phyloP scores from a whole-genome alignment of 2,329 filamentous ascomycete species.

The Hymenoscyphus albidus region DNA sequence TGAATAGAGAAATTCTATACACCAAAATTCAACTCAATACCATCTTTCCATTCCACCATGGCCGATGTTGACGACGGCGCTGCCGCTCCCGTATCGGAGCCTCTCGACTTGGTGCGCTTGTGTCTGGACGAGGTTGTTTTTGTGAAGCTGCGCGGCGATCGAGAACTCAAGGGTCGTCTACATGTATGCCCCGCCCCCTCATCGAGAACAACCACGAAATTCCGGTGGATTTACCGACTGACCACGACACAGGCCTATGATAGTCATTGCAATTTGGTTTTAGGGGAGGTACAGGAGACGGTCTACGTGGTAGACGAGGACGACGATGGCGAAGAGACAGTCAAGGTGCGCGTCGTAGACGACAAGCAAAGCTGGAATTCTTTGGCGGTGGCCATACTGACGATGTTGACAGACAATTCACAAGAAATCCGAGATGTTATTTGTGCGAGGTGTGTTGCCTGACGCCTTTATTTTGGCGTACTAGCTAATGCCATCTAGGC shows the following conservation, averaged over 20 bases:
- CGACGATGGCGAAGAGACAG: constrained; percentile 71
- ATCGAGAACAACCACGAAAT: background rate
- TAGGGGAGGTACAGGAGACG: constrained; percentile 96
- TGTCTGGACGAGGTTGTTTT: constrained; percentile 95
- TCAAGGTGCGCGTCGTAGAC: constrained; percentile 56
- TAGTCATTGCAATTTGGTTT: constrained; percentile 93
- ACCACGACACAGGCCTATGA: constrained; percentile 74
- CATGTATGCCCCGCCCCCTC: constrained; percentile 61
- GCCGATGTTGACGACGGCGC: constrained; percentile 75
- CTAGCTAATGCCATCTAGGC: constrained; percentile 41
- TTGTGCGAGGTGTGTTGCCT: constrained; percentile 74
- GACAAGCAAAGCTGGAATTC: background rate
- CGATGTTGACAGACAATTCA: constrained; percentile 67
- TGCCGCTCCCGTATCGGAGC: constrained; percentile 72
- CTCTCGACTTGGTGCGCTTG: constrained; percentile 90
- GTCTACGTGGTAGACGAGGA: constrained; percentile 91
- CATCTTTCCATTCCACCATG: constrained; percentile 51
- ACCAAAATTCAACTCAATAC: background rate
- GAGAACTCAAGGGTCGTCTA: constrained; percentile 90
- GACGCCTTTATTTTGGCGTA: background rate
- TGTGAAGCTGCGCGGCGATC: constrained; percentile 92
- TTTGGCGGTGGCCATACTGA: background rate
- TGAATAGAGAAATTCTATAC: background rate
- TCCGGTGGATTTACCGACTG: constrained; percentile 23
- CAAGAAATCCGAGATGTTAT: constrained; percentile 98